Conservation (phyloP, 2,329 filamentous ascomycete genomes). For the Nemania abortiva region DNA sequence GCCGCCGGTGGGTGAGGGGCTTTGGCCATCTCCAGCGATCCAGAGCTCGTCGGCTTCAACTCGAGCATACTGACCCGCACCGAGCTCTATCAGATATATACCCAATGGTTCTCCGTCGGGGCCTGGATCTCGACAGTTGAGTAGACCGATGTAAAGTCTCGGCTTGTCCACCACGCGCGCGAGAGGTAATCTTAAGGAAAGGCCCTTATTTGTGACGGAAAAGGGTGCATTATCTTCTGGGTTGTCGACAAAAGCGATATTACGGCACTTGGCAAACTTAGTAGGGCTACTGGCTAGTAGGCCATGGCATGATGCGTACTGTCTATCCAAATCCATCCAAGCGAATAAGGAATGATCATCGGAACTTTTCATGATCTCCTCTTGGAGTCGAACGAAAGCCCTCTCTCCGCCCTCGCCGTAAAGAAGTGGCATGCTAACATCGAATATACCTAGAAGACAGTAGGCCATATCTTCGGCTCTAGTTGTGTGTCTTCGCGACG, state of each 20-base stretch:
- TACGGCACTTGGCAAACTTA: conserved; percentile 1
- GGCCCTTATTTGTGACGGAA: conserved; percentile 24
- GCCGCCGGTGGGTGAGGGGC: background rate
- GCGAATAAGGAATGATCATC: conserved; percentile 28
- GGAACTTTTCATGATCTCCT: conserved; percentile 28
- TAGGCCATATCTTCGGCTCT: conserved; percentile 29
- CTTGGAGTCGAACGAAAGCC: conserved; percentile 23
- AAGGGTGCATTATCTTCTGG: conserved; percentile 24
- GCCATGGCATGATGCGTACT: conserved; percentile 13
- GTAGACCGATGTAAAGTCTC: conserved; percentile 16
- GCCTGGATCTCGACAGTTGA: conserved; percentile 21
- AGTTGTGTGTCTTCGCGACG: conserved; percentile 11
- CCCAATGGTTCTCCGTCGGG: conserved; percentile 11
- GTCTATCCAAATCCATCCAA: conserved; percentile 19
- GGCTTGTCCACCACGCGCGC: conserved; percentile 1
- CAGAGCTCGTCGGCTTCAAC: conserved; percentile 18
- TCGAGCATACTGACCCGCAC: conserved; percentile 16
- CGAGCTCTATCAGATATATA: conserved; percentile 7
- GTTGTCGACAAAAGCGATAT: conserved; percentile 18
- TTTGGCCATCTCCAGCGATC: background rate
- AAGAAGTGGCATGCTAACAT: conserved; percentile 24
- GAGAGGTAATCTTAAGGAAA: conserved; percentile 22
- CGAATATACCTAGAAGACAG: conserved; percentile 24
- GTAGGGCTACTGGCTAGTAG: conserved; percentile 14
- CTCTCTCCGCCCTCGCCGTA: conserved; percentile 27